A percentile compares a stretch with the other conserved stretches of the same genome.
Evolutionary conservation across 2,329 filamentous ascomycete genomes (phyloP).

Genomic region (Emergomyces africanus): DNA sequence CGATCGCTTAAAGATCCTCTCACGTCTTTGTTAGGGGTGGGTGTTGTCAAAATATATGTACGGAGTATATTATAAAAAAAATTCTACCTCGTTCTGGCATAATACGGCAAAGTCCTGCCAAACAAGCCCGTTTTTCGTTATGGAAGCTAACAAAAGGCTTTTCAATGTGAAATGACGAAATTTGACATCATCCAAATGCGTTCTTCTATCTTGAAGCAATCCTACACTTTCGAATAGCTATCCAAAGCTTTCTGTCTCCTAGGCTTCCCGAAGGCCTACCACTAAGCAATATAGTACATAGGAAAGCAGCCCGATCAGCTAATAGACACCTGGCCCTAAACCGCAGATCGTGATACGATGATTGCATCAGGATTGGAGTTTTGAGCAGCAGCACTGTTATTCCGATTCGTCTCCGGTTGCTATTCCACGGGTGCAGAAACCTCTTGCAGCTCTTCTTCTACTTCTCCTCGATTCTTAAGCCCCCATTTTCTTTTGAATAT

Average conservation of each 20-base stretch:
- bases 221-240: neutral
- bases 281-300: neutral
- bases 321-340: neutral
- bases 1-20: neutral
- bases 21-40: neutral
- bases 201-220: neutral
- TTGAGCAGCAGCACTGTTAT: neutral
- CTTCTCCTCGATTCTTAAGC: neutral
- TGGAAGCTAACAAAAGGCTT: neutral
- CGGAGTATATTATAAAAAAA: neutral
- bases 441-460: neutral
- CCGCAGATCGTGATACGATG: neutral
- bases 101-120: neutral
- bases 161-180: neutral
- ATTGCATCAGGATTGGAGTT: neutral
- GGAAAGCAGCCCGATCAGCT: neutral
- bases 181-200: neutral
- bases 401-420: neutral
- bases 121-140: neutral
- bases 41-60: neutral
- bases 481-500: neutral
- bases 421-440: neutral
- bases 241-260: neutral
- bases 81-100: neutral
- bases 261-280: too few relatives aligned